Conservation (phyloP, 2,329 filamentous ascomycete species). For the Diplodia sapinea region DNA sequence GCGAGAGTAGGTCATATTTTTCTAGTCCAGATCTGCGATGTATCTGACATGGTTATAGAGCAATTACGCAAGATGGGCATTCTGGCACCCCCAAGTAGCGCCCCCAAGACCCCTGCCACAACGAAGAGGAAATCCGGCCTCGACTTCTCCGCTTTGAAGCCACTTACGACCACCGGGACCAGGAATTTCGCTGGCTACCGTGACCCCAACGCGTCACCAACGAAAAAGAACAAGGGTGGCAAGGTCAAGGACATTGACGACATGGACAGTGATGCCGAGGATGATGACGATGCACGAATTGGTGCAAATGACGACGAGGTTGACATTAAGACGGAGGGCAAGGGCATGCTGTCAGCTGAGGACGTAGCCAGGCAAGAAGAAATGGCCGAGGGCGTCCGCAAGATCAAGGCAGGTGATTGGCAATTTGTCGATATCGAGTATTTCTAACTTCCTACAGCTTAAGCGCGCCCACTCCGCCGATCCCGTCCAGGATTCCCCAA, state of each 20-base stretch:
- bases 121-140: conserved; percentile 83
- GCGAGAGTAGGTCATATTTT: conserved; percentile 74
- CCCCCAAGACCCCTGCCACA: conserved; percentile 64
- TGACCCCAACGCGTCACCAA: conserved; percentile 64
- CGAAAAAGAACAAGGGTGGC: conserved; percentile 57
- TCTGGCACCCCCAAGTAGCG: conserved; percentile 69
- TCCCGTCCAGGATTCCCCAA: conserved; percentile 56
- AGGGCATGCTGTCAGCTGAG: conserved; percentile 66
- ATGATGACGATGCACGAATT: conserved; percentile 65
- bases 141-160: conserved; percentile 83
- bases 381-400: conserved; percentile 78
- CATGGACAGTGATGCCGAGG: conserved; percentile 80
- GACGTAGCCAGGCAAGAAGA: conserved; percentile 75
- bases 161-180: conserved; percentile 83
- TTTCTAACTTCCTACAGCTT: conserved; percentile 59
- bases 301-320: conserved; percentile 63
- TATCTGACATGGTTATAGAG: conserved; percentile 57
- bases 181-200: conserved; percentile 90
- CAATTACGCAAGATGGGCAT: conserved; percentile 98
- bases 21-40: not conserved
- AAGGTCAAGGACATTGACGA: conserved; percentile 61
- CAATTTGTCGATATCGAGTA: not conserved
- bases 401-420: conserved; percentile 71
- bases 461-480: conserved; percentile 81
- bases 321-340: conserved; percentile 65